Evolutionary conservation across 1,139 yeast species (phyloP).

Genomic region (Zygosaccharomyces pseudobailii): DNA sequence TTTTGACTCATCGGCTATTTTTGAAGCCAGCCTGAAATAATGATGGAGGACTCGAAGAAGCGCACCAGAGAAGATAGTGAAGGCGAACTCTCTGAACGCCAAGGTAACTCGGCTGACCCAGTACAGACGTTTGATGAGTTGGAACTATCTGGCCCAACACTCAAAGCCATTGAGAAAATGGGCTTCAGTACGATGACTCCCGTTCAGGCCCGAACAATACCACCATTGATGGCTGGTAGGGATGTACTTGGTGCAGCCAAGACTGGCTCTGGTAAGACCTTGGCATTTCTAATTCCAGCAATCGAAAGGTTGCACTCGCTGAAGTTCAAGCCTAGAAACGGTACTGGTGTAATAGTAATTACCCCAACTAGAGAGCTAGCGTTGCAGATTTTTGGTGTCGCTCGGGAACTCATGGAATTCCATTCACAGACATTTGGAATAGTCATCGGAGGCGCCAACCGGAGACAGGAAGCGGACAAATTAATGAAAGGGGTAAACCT

Average conservation of each 20-base stretch:
- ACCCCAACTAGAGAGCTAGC: constrained; percentile 93
- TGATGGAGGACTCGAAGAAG: constrained; percentile 6
- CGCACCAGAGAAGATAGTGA: constrained; percentile 8
- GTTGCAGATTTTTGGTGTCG: constrained; percentile 94
- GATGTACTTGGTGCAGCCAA: constrained; percentile 97
- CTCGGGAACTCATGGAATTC: constrained; percentile 79
- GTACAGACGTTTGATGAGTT: constrained; percentile 47
- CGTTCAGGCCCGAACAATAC: constrained; percentile 91
- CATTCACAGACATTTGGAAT: constrained; percentile 94
- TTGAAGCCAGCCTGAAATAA: constrained; percentile 1
- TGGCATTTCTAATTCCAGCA: constrained; percentile 93
- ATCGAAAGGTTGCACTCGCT: constrained; percentile 84
- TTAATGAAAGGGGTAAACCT: constrained; percentile 88
- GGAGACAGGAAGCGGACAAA: constrained; percentile 96
- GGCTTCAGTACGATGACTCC: constrained; percentile 88
- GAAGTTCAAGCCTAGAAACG: constrained; percentile 87
- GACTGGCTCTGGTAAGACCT: constrained; percentile 96
- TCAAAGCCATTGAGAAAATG: constrained; percentile 75
- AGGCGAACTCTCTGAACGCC: not conserved
- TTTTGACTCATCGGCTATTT: not conserved
- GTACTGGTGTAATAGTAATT: constrained; percentile 83
- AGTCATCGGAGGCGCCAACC: constrained; percentile 97
- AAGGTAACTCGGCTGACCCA: not conserved
- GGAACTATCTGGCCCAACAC: constrained; percentile 73
- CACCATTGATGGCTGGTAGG: constrained; percentile 90